Evolutionary conservation across 805 yeast species (phyloP), one percentile per base, ranked within the genome.

Genomic region (Saccharomyces mikatae): DNA sequence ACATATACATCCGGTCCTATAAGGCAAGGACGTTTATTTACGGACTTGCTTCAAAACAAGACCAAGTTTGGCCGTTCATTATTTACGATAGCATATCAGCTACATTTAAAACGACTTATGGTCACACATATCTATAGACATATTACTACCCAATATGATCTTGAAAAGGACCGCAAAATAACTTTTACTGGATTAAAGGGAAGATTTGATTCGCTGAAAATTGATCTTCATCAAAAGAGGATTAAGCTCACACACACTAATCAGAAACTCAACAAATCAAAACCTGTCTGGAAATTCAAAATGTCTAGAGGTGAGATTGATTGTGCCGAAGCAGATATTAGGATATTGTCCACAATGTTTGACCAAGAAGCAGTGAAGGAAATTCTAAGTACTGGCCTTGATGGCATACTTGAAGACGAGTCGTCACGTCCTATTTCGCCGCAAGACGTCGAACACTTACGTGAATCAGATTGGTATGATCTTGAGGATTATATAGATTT

Each of bases 1-100:
- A 83, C 90, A n/a, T 83, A 83, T 55, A 76, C 86, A 60, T 82
- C 89, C 52, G 78, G 92, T 11, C 96, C 97, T 0, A 76, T 89
- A 26, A 75, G 92, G 52, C 76, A 78, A 49, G 97, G 97, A 0
- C 71, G 76, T 1, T 66, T 91, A 36, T 90, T 88, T 69, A 79
- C 80, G 0, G 79, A 76, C 26, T 54, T 68, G 29, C 60, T 66
- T 8, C 76, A 76, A 55, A 82, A 78, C 44, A 63, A 67, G 5
- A 76, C 74, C 46, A 83, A 82, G 61, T 84, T 89, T 65, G 87
- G 95, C 0, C 75, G 80, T 51, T 84, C 86, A 60, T 71, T 89
- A 47, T 81, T 77, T 60, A 83, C 95, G 1, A 82, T 87, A 56
- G 87, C 89, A 67, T 90, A 87, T 64, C 83, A 81, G 56, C 77